Evolutionary conservation across 768 basidiomycete species (phyloP), one percentile per base, ranked within the genome.

Genomic region (Suillus sp.): DNA sequence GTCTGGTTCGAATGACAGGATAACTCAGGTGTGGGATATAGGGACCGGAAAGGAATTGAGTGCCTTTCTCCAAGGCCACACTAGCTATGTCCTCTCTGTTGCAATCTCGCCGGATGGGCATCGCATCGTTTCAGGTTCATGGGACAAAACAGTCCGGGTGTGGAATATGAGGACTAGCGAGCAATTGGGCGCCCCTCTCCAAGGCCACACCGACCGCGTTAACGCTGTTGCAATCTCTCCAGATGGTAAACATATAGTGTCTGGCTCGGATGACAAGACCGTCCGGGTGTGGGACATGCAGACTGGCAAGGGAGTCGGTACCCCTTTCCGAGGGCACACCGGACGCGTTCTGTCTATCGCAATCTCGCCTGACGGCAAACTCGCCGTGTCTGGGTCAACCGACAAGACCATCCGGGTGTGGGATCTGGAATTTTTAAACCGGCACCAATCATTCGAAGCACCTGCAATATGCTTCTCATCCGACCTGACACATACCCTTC

Each of bases 341-440:
- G 16, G 56, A 25, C 27, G 59, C 8, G 65, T 69, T 16, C 2
- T 1, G 6, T 64, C 66, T 0, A 55, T 68, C 4, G 59, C 68
- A 27, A 62, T 69, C 54, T 69, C 68, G 1, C 35, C 57, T 13
- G 59, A 61, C 11, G 22, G 45, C 35, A 60, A 34, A 43, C 53
- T 6, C 27, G 37, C n/a, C 3, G 20, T 54, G 18, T 62, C 56
- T 27, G 45, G 62, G 0, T 63, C 47, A 10, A 1, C 0, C 1
- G 62, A 63, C 42, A 53, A 13, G 35, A 63, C 35, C 1, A 38
- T 63, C 32, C 20, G 32, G 5, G 30, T 63, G 4, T 63, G 62
- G 62, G 20, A 60, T 32, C 4, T 55, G 16, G 38, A 37, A 6
- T 32, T 32, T 2, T 5, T 32, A 0, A 20, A 11, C 51, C 16